Evolutionary conservation across 140 eudicot species (phyloP).

Genomic region (Bidens hawaiensis): DNA sequence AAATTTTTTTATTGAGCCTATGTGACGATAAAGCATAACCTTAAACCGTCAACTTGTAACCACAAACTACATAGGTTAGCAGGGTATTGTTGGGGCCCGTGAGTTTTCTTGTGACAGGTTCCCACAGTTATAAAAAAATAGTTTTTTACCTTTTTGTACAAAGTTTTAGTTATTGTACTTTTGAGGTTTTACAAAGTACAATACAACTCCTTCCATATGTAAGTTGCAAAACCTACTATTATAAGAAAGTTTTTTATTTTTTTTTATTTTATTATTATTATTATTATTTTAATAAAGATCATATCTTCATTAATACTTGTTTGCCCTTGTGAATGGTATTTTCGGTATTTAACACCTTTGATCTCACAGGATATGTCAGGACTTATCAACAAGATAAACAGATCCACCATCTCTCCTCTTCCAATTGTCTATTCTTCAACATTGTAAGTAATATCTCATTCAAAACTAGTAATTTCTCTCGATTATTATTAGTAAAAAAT

Average conservation of each 20-base stretch:
- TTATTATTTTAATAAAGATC: too few species aligned
- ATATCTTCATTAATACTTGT: too few species aligned
- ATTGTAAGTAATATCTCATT: constrained; percentile 44
- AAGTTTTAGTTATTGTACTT: background rate
- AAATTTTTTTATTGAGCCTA: background rate
- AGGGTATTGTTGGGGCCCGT: too few species aligned
- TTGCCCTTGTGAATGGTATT: background rate
- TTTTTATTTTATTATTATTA: too few species aligned
- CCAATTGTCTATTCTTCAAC: constrained; percentile 75
- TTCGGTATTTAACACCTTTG: background rate
- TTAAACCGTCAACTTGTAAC: background rate
- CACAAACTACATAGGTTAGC: background rate
- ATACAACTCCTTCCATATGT: background rate
- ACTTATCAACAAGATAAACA: constrained; percentile 85
- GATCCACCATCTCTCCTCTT: constrained; percentile 71
- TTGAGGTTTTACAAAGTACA: constrained; percentile 1
- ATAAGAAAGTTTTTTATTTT: background rate
- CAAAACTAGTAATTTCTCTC: background rate
- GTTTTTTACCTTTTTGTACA: background rate
- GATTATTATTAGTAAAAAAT: background rate
- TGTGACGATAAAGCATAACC: background rate
- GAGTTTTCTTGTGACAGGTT: too few species aligned
- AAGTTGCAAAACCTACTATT: background rate
- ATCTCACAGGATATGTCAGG: constrained; percentile 45
- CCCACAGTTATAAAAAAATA: too few species aligned